A percentile compares a stretch with the other conserved stretches of the same genome.
These are phyloP conservation scores for Hymenoscyphus infarciens DNA, from an alignment of 2,329 filamentous ascomycete species.

Conservation along the genomic window DNA sequence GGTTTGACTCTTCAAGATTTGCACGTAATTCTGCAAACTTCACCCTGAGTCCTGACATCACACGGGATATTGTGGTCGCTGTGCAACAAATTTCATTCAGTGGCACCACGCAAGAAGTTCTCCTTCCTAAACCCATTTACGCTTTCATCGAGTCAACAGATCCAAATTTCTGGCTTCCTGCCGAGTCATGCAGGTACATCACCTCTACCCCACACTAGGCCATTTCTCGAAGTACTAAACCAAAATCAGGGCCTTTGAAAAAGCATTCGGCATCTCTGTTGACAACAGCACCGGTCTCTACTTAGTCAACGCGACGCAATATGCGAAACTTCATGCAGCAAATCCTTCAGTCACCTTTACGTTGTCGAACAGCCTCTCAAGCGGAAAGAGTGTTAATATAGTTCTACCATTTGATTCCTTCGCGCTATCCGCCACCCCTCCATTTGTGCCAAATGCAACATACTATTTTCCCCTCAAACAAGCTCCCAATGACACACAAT, in stretches of 20 bases:
- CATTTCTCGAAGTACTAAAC: not conserved
- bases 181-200: constrained; percentile 28
- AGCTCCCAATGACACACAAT: constrained; percentile 36
- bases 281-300: constrained; percentile 29
- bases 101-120: constrained; percentile 9
- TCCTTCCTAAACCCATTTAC: constrained; percentile 33
- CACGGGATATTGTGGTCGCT: constrained; percentile 37
- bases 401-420: constrained; percentile 38
- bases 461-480: constrained; percentile 39
- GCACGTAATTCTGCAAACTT: constrained; percentile 37
- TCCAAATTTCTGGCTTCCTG: constrained; percentile 39
- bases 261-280: constrained; percentile 36
- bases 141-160: constrained; percentile 38
- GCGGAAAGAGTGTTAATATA: constrained; percentile 31
- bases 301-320: constrained; percentile 28
- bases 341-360: constrained; percentile 37
- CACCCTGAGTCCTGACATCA: constrained; percentile 38
- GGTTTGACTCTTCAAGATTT: constrained; percentile 41
- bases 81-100: constrained; percentile 36
- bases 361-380: constrained; percentile 30
- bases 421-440: constrained; percentile 37
- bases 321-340: constrained; percentile 23
- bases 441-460: constrained; percentile 27
- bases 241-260: constrained; percentile 31
- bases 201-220: not conserved